phyloP scores from a whole-genome alignment of 179 eudicot genomes.

The Patellifolia procumbens region DNA sequence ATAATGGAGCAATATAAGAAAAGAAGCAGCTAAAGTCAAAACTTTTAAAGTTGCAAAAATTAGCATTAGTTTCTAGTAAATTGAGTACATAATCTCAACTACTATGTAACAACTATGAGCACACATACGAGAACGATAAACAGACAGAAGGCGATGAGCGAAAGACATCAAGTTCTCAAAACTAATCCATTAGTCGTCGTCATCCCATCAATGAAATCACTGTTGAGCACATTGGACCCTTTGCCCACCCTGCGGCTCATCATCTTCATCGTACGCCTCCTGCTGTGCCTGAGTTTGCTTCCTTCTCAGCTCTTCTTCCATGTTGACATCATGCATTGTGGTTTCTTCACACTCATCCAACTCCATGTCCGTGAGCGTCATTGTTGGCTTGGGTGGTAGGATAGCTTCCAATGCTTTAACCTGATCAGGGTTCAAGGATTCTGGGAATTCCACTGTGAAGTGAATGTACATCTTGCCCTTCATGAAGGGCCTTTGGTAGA shows the following conservation, averaged over 20 bases:
- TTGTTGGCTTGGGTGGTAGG: slow-evolving; percentile 46
- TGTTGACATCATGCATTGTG: slow-evolving; percentile 57
- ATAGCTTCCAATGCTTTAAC: slow-evolving; percentile 45
- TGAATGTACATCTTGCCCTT: slow-evolving; percentile 62
- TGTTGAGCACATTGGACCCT: slow-evolving; percentile 76
- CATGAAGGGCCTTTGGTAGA: slow-evolving; percentile 61
- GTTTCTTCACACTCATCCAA: slow-evolving; percentile 71
- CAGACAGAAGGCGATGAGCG: not conserved
- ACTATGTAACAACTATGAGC: not conserved
- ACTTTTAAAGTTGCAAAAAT: not conserved
- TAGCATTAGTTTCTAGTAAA: not conserved
- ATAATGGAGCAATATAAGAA: too few species aligned
- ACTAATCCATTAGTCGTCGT: not conserved
- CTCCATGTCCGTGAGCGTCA: slow-evolving; percentile 55
- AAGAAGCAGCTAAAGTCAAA: not conserved
- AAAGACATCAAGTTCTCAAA: not conserved
- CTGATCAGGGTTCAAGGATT: slow-evolving; percentile 46
- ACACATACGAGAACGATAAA: not conserved
- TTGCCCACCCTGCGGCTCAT: slow-evolving; percentile 51
- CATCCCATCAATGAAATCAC: slow-evolving; percentile 25
- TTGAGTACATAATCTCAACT: not conserved
- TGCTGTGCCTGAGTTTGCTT: slow-evolving; percentile 53
- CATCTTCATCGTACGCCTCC: slow-evolving; percentile 68
- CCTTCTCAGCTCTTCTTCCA: slow-evolving; percentile 68
- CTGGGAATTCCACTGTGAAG: slow-evolving; percentile 57